Conservation (phyloP, 352 stramenopile species). For the Globisporangium spiculum region DNA sequence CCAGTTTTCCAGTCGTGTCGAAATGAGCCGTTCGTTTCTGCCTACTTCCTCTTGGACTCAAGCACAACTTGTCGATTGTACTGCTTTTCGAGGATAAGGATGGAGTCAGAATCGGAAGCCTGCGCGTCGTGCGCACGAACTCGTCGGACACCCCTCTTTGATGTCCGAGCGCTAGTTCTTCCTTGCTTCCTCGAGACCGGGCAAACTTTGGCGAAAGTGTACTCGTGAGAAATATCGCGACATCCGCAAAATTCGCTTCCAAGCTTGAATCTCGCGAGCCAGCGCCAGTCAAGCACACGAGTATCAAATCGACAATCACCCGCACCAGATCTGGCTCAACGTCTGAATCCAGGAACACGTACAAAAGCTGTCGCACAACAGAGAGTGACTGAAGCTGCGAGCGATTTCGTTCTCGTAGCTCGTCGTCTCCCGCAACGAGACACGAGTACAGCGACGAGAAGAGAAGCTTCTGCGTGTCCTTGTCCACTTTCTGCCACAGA, state of each 20-base stretch:
- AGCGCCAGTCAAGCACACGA: slow-evolving; percentile 59
- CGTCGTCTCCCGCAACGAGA: slow-evolving; percentile 45
- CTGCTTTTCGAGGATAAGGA: background rate
- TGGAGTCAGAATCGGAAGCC: background rate
- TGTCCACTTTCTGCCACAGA: slow-evolving; percentile 51
- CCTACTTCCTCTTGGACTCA: slow-evolving; percentile 17
- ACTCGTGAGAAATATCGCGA: slow-evolving; percentile 55
- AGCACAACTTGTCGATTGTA: slow-evolving; percentile 11
- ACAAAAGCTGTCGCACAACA: slow-evolving; percentile 64
- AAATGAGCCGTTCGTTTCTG: background rate
- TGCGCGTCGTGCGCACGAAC: background rate
- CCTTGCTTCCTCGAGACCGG: slow-evolving; percentile 10
- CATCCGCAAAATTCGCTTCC: slow-evolving; percentile 64
- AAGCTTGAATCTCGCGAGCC: slow-evolving; percentile 26
- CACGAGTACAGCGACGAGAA: slow-evolving; percentile 69
- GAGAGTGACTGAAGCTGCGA: slow-evolving; percentile 59
- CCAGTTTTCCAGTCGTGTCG: background rate
- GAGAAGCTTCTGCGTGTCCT: slow-evolving; percentile 39
- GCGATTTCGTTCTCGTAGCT: slow-evolving; percentile 52
- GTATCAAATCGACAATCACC: slow-evolving; percentile 62
- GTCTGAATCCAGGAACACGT: slow-evolving; percentile 59
- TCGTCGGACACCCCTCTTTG: background rate
- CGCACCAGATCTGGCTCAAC: slow-evolving; percentile 47
- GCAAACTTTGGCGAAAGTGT: slow-evolving; percentile 59
- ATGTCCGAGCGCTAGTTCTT: slow-evolving; percentile 1